A percentile compares a stretch with the other conserved stretches of the same genome.
Evolutionary conservation across 2,329 filamentous ascomycete genomes (phyloP).

Genomic region (Escovopsis weberi): DNA sequence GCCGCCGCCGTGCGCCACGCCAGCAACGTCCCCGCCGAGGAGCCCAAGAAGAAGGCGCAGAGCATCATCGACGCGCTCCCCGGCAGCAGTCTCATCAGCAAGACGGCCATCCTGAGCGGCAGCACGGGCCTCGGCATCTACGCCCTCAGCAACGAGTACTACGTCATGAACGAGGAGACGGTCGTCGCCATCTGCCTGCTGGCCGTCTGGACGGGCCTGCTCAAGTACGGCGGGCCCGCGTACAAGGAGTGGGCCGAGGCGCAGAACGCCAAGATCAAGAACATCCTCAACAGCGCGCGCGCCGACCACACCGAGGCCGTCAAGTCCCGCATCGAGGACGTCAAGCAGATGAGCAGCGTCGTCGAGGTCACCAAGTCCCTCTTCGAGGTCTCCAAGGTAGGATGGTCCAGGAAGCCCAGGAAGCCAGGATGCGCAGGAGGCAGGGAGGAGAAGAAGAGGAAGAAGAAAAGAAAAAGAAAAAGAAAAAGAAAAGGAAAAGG

Average conservation of each 20-base stretch:
- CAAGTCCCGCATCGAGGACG: slow-evolving; percentile 84
- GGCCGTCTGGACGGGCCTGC: slow-evolving; percentile 81
- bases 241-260: slow-evolving; percentile 86
- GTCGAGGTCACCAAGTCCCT: slow-evolving; percentile 94
- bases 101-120: slow-evolving; percentile 93
- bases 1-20: slow-evolving; percentile 53
- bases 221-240: slow-evolving; percentile 83
- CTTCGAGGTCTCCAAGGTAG: slow-evolving; percentile 95
- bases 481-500: too few relatives aligned
- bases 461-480: too few relatives aligned
- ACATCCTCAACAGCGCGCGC: slow-evolving; percentile 86
- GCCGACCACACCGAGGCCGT: slow-evolving; percentile 92
- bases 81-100: slow-evolving; percentile 82
- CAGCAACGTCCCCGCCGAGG: slow-evolving; percentile 68
- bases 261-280: slow-evolving; percentile 85
- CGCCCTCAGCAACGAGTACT: slow-evolving; percentile 98
- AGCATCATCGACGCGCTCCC: slow-evolving; percentile 88
- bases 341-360: slow-evolving; percentile 86
- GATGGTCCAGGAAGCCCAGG: slow-evolving; percentile 7
- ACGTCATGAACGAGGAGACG: slow-evolving; percentile 98
- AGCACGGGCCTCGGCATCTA: slow-evolving; percentile 82
- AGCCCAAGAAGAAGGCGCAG: slow-evolving; percentile 94
- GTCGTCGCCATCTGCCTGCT: slow-evolving; percentile 87
- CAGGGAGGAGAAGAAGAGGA: too few relatives aligned
- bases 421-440: too few relatives aligned